Evolutionary conservation across 495 filamentous ascomycete genomes (phyloP).

Genomic region (Penicillium paradoxum): DNA sequence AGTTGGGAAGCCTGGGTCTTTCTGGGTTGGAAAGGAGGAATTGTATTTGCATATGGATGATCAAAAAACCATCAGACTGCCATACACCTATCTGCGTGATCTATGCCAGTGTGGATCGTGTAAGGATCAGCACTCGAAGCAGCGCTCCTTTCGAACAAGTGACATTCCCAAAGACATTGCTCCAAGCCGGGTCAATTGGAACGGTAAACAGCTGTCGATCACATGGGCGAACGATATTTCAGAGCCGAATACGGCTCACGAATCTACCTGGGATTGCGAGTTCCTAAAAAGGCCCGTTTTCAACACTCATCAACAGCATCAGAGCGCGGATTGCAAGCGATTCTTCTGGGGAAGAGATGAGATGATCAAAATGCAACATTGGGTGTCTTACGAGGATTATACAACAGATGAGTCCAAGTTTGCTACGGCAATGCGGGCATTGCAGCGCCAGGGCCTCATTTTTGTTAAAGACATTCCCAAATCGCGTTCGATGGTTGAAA

Average conservation of each 20-base stretch:
- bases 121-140: slow-evolving; percentile 71
- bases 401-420: slow-evolving; percentile 53
- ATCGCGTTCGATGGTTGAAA: slow-evolving; percentile 55
- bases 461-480: slow-evolving; percentile 68
- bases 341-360: slow-evolving; percentile 29
- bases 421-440: slow-evolving; percentile 46
- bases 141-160: slow-evolving; percentile 71
- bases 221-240: slow-evolving; percentile 58
- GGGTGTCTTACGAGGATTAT: slow-evolving; percentile 65
- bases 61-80: neutral
- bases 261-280: slow-evolving; percentile 36
- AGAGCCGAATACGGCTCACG: slow-evolving; percentile 43
- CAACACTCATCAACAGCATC: slow-evolving; percentile 5
- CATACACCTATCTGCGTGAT: slow-evolving; percentile 66
- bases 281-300: slow-evolving; percentile 22
- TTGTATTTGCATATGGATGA: slow-evolving; percentile 2
- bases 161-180: slow-evolving; percentile 59
- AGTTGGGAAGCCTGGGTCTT: neutral
- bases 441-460: slow-evolving; percentile 60
- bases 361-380: slow-evolving; percentile 31
- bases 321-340: slow-evolving; percentile 2
- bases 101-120: slow-evolving; percentile 66
- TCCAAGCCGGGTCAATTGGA: slow-evolving; percentile 28
- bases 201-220: slow-evolving; percentile 47
- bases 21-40: neutral